A percentile compares a stretch with the other conserved stretches of the same genome.
Evolutionary conservation across 805 yeast genomes (phyloP).

Genomic region (Barnettozyma populi): DNA sequence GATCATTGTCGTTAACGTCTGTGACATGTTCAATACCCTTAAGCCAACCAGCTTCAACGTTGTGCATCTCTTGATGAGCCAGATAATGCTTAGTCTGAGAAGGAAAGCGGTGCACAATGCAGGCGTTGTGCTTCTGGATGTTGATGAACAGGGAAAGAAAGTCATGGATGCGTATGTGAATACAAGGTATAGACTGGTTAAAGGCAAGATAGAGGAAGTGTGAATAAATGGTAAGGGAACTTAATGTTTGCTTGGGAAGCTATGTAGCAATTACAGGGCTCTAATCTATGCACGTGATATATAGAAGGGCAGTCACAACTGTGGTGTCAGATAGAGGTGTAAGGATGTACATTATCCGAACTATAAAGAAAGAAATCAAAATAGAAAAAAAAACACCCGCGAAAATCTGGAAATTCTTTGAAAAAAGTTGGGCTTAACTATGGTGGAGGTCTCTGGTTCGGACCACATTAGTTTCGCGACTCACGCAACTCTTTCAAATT

Average conservation of each 20-base stretch:
- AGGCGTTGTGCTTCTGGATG: neutral
- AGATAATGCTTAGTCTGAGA: neutral
- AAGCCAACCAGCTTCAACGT: neutral
- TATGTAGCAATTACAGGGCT: neutral
- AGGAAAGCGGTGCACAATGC: neutral
- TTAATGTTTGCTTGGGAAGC: neutral
- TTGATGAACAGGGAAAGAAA: neutral
- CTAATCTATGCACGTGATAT: neutral
- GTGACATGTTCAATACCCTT: conserved; percentile 1
- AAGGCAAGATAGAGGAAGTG: neutral
- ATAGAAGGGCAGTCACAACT: neutral
- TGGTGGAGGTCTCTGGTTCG: neutral
- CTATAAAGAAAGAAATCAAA: neutral
- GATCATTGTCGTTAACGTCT: neutral
- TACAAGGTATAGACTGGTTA: neutral
- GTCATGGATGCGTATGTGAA: conserved; percentile 1
- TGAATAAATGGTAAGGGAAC: neutral
- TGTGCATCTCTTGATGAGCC: neutral
- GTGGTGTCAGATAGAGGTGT: neutral
- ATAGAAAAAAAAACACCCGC: neutral
- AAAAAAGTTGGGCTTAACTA: neutral
- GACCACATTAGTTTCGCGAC: conserved; percentile 1
- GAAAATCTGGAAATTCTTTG: neutral
- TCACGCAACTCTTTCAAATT: conserved; percentile 5
- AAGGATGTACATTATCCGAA: neutral